Evolutionary conservation across 441 rosid genomes (phyloP), one percentile per base, ranked within the genome.

Genomic region (Euphorbia corollata): DNA sequence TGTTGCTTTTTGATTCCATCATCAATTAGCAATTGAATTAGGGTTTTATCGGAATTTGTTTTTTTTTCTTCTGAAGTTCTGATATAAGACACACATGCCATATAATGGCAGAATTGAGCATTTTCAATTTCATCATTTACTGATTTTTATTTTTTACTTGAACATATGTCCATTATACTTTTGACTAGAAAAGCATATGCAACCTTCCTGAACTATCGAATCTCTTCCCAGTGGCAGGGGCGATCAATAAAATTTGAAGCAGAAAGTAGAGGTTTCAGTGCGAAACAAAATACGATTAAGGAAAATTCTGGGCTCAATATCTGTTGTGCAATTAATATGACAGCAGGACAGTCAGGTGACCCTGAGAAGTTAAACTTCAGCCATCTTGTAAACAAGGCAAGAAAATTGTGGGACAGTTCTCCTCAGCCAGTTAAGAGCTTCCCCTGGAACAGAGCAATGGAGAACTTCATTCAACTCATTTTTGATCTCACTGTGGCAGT

Each of bases 361-460:
- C 84, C 87, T n/a, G 77, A 83, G 71, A 87, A 71, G 74, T 73
- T 75, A 59, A 83, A 60, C 71, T 75, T 88, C 18, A 82, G 74
- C 18, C 66, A 72, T 75, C 66, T 88, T 27, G 68, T 79, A 65
- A 79, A 73, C 45, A 88, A 77, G 77, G 79, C 83, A 20, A 84
- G 73, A 74, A 69, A 82, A 59, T 60, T 87, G 48, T 92, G 92
- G 96, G 78, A 82, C 63, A 72, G 68, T 65, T 76, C 81, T 62
- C 98, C 98, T 56, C 80, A 76, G 64, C 91, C 92, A 0, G 82
- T 92, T 66, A 88, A 89, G 83, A 81, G 81, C 10, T 92, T 92
- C 70, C 97, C 97, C 47, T 92, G 96, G 97, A 76, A 65, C 62
- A 82, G 78, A 82, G 84, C 86, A 7, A 63, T 88, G 30, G 83